Evolutionary conservation across 345 rosid genomes (phyloP).

Genomic region (thale cress (Arabidopsis thaliana)): DNA sequence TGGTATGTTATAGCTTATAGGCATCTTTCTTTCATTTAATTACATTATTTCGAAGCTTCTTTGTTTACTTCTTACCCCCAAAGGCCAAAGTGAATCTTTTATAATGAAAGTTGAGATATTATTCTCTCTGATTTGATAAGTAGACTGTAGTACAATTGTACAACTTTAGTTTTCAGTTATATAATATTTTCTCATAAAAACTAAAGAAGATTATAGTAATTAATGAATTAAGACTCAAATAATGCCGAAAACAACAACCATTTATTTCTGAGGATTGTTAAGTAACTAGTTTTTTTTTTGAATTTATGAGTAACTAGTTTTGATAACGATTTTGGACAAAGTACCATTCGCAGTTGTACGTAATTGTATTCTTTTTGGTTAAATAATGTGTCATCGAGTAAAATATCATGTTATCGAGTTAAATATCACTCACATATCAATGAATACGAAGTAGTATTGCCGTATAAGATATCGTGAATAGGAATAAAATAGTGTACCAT

Average conservation of each 20-base stretch:
- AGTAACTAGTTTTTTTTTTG: background rate
- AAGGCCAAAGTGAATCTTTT: constrained; percentile 35
- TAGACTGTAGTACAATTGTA: background rate
- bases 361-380: background rate
- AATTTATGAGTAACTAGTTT: no score
- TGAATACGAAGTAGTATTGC: background rate
- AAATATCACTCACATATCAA: background rate
- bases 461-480: no score
- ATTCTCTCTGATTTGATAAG: constrained; percentile 35
- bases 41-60: constrained; percentile 26
- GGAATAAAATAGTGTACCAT: background rate
- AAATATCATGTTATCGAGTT: background rate
- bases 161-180: constrained; percentile 10
- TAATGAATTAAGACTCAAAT: background rate
- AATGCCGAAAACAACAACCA: background rate
- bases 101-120: constrained; percentile 35
- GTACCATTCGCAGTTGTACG: background rate
- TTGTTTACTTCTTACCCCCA: constrained; percentile 12
- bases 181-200: background rate
- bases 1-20: background rate
- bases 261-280: background rate
- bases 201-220: constrained; percentile 4
- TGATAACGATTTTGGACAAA: background rate
- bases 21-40: constrained; percentile 14
- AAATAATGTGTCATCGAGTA: background rate